These are phyloP conservation scores for Carex littledalei DNA, from an alignment of 176 grass and related monocot species.

Conservation along the genomic window DNA sequence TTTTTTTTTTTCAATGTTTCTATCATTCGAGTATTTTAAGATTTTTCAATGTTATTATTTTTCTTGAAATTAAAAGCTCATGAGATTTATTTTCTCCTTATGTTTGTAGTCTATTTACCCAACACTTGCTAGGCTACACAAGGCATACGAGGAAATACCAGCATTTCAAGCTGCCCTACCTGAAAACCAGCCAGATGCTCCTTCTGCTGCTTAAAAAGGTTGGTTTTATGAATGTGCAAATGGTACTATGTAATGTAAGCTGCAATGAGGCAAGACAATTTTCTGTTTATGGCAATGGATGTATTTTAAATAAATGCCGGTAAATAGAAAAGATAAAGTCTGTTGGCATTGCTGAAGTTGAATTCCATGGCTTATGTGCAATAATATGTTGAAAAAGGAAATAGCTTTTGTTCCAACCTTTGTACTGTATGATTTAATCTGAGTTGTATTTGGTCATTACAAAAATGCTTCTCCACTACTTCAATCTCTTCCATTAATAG, in stretches of 20 bases:
- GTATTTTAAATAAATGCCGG: background rate
- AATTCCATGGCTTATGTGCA: background rate
- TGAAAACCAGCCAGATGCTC: constrained; percentile 62
- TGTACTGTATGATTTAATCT: background rate
- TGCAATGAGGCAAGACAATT: background rate
- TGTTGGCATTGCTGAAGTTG: background rate
- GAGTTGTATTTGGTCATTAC: background rate
- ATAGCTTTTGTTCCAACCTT: background rate
- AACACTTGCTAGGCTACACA: constrained; percentile 43
- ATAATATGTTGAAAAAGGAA: background rate
- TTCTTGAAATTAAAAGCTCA: background rate
- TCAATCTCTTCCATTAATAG: background rate
- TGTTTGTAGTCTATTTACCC: constrained; percentile 49
- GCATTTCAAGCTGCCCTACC: constrained; percentile 74
- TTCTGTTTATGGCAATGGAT: background rate
- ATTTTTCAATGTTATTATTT: background rate
- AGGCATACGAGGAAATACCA: constrained; percentile 52
- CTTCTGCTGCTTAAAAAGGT: constrained; percentile 34
- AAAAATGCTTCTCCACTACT: background rate
- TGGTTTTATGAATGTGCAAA: background rate
- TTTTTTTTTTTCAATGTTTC: background rate
- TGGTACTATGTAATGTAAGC: background rate
- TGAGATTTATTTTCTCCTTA: background rate
- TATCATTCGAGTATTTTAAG: background rate
- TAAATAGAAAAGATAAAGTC: background rate